Conservation (phyloP, 2,329 filamentous ascomycete species). For the Pleoardoris graminearum region DNA sequence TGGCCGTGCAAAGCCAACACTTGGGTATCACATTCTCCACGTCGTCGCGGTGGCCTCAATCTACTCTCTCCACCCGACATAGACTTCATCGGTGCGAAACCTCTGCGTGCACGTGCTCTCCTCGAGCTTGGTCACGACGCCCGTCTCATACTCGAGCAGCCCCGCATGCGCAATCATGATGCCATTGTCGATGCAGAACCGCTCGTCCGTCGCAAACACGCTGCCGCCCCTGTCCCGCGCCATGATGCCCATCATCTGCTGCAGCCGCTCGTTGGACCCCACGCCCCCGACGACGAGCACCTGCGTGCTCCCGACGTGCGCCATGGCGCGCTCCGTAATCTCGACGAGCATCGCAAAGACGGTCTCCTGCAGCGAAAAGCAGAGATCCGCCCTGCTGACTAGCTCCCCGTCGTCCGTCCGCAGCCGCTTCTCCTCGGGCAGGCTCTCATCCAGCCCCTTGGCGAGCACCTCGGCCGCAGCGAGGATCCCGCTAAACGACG, state of each 20-base stretch:
- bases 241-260: constrained; percentile 99
- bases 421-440: constrained; percentile 45
- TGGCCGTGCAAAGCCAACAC: background rate
- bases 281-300: constrained; percentile 96
- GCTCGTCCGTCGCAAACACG: constrained; percentile 93
- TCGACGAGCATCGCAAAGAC: constrained; percentile 97
- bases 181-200: constrained; percentile 98
- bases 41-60: constrained; percentile 24
- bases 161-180: constrained; percentile 99
- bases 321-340: constrained; percentile 98
- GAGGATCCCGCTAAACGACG: constrained; percentile 90
- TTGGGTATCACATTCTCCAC: constrained; percentile 5
- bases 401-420: constrained; percentile 55
- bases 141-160: constrained; percentile 79
- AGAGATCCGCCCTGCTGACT: constrained; percentile 81
- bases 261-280: constrained; percentile 89
- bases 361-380: constrained; percentile 94
- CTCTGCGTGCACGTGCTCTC: constrained; percentile 72
- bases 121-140: constrained; percentile 73
- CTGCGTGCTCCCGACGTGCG: constrained; percentile 87
- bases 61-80: constrained; percentile 55
- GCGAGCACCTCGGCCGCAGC: constrained; percentile 81
- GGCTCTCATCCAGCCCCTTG: constrained; percentile 58
- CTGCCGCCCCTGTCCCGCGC: constrained; percentile 83
- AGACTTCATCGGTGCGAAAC: constrained; percentile 56